Evolutionary conservation across 805 yeast species (phyloP).

Genomic region (Wickerhamiella brachini): DNA sequence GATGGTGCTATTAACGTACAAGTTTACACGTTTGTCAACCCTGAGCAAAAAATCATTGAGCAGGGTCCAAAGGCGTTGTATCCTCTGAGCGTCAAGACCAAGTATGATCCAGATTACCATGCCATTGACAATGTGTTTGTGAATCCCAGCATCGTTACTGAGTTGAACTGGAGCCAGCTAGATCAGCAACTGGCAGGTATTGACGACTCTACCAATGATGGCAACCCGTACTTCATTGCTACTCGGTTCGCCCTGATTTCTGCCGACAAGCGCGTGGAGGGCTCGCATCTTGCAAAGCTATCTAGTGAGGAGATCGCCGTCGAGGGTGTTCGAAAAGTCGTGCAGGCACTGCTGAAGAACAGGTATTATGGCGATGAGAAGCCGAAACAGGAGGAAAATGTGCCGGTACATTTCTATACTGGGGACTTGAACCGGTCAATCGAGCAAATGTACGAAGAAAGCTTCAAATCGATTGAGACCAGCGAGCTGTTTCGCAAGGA

Average conservation of each 20-base stretch:
- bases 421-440: constrained; percentile 65
- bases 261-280: constrained; percentile 41
- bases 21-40: constrained; percentile 33
- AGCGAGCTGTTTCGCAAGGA: constrained; percentile 8
- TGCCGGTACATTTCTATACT: constrained; percentile 53
- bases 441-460: constrained; percentile 34
- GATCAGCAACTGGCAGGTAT: constrained; percentile 91
- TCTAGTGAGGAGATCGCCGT: constrained; percentile 77
- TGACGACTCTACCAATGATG: constrained; percentile 48
- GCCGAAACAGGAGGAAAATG: constrained; percentile 1
- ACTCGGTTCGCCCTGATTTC: constrained; percentile 81
- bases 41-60: constrained; percentile 8
- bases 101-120: constrained; percentile 57
- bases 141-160: constrained; percentile 20
- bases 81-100: constrained; percentile 41
- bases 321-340: constrained; percentile 50
- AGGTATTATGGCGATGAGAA: constrained; percentile 8
- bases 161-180: constrained; percentile 73
- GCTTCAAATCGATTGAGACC: neutral
- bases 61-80: constrained; percentile 25
- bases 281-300: constrained; percentile 43
- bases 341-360: constrained; percentile 10
- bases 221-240: constrained; percentile 38
- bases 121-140: constrained; percentile 43
- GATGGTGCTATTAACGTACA: constrained; percentile 69